Evolutionary conservation across 1,139 yeast genomes (phyloP), one percentile per base, ranked within the genome.

Genomic region (Yamadazyma blattariae): DNA sequence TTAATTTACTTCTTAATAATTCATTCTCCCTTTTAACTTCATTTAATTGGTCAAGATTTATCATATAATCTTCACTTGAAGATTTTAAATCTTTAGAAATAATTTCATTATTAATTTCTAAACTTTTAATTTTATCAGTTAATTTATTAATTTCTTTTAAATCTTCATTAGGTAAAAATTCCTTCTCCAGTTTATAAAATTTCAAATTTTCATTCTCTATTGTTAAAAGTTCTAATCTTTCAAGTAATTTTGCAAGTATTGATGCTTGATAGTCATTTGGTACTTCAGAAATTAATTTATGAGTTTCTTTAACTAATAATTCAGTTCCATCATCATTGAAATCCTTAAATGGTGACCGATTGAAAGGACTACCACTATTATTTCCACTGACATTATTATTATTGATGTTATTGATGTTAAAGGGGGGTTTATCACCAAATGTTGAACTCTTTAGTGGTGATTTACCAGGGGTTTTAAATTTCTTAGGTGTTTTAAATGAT

Each of bases 1-100:
- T 50, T 36, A 65, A 53, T 40, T 65, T 65, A 16, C 52, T 54
- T 20, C 70, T 47, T 26, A 66, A 51, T 21, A 64, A 48, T 11
- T 46, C 56, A 34, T 60, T 63, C 37, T 64, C 69, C 17, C 52
- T 45, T 30, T 40, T 41, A 27, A 57, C 38, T 12, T 43, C 51
- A 14, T 54, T 42, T 29, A 44, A 42, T 21, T 47, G 55, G 23
- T 46, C 43, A 23, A 45, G 45, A 31, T 45, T 37, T 28, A 32
- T 46, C 35, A 33, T 38, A 33, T 52, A 47, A 31, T 53, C 57
- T 16, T 47, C 45, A 27, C 44, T 45, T 20, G 48, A 39, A 11
- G 37, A 32, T 25, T 33, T 34, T 22, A 48, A 44, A 31, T 49
- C 56, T 14, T 34, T 36, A 32, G 47, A 51, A 29, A 47, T 44